These are phyloP conservation scores for Fusarium hostae DNA, from an alignment of 2,329 filamentous ascomycete genomes.

Conservation along the genomic window DNA sequence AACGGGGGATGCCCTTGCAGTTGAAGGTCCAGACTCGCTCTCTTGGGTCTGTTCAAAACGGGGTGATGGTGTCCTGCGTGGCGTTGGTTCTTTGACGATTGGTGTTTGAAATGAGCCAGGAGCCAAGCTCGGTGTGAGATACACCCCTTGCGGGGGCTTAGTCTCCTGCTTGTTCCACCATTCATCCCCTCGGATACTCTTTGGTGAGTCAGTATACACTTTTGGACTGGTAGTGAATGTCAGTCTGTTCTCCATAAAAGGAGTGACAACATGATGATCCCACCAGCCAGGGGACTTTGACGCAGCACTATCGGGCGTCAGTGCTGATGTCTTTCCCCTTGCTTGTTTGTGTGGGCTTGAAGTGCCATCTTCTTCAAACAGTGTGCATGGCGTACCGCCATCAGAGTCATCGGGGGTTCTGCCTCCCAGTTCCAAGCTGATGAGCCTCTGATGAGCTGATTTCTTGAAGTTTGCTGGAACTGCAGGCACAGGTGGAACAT, in stretches of 20 bases:
- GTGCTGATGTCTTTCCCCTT: slow-evolving; percentile 51
- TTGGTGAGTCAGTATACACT: slow-evolving; percentile 48
- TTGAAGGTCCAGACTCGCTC: slow-evolving; percentile 33
- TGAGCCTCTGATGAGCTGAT: slow-evolving; percentile 48
- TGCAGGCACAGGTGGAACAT: slow-evolving; percentile 69
- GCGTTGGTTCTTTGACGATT: slow-evolving; percentile 52
- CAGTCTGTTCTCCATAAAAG: slow-evolving; percentile 64
- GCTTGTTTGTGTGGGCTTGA: slow-evolving; percentile 52
- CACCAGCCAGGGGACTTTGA: slow-evolving; percentile 78
- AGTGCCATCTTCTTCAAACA: slow-evolving; percentile 76
- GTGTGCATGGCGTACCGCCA: slow-evolving; percentile 68
- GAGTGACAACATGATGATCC: slow-evolving; percentile 79
- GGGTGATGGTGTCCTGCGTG: slow-evolving; percentile 50
- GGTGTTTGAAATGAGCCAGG: slow-evolving; percentile 46
- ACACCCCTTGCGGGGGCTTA: slow-evolving; percentile 28
- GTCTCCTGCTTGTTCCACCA: slow-evolving; percentile 51
- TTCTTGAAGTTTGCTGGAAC: slow-evolving; percentile 60
- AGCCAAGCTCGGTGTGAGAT: slow-evolving; percentile 29
- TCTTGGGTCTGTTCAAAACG: slow-evolving; percentile 23
- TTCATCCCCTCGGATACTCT: slow-evolving; percentile 45
- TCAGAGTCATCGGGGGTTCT: slow-evolving; percentile 60
- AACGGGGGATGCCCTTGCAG: slow-evolving; percentile 29
- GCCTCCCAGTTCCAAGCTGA: slow-evolving; percentile 50
- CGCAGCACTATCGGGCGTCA: slow-evolving; percentile 61
- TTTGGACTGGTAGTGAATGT: slow-evolving; percentile 56